Conservation (phyloP, 805 yeast species). For the Candida railenensis region DNA sequence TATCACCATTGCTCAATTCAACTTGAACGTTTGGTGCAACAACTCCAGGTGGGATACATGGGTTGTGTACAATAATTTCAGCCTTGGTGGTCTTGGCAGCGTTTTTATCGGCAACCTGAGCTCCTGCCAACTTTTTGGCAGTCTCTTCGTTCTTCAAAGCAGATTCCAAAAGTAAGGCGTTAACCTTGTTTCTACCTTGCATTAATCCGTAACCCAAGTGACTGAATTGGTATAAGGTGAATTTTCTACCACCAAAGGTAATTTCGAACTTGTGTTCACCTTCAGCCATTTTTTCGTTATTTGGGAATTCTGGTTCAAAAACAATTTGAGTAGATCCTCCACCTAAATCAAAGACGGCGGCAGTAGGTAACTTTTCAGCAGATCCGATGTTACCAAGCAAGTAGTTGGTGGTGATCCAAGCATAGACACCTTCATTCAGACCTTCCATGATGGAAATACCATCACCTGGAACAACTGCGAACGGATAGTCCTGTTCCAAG, state of each 20-base stretch:
- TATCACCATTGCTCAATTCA: constrained; percentile 42
- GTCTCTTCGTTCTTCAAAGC: constrained; percentile 34
- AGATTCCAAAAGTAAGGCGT: constrained; percentile 58
- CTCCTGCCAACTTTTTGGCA: constrained; percentile 16
- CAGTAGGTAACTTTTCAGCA: constrained; percentile 76
- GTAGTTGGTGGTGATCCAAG: constrained; percentile 97
- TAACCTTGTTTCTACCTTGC: constrained; percentile 87
- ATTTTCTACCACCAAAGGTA: constrained; percentile 77
- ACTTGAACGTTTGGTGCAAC: constrained; percentile 61
- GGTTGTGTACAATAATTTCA: constrained; percentile 56
- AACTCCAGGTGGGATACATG: constrained; percentile 85
- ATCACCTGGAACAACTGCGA: constrained; percentile 82
- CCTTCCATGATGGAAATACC: constrained; percentile 96
- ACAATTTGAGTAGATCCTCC: constrained; percentile 99
- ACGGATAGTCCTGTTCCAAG: constrained; percentile 80
- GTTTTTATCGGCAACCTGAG: constrained; percentile 21
- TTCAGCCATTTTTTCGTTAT: constrained; percentile 63
- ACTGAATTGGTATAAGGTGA: constrained; percentile 85
- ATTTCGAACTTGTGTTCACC: constrained; percentile 88
- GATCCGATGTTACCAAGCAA: constrained; percentile 90
- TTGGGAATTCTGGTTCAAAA: constrained; percentile 80
- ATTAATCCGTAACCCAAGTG: constrained; percentile 95
- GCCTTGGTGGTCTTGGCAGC: constrained; percentile 41
- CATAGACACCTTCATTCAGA: constrained; percentile 95
- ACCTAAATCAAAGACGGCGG: constrained; percentile 96